These are phyloP conservation scores for Colletotrichum chlorophyti DNA, from an alignment of 2,329 filamentous ascomycete species.

Conservation along the genomic window DNA sequence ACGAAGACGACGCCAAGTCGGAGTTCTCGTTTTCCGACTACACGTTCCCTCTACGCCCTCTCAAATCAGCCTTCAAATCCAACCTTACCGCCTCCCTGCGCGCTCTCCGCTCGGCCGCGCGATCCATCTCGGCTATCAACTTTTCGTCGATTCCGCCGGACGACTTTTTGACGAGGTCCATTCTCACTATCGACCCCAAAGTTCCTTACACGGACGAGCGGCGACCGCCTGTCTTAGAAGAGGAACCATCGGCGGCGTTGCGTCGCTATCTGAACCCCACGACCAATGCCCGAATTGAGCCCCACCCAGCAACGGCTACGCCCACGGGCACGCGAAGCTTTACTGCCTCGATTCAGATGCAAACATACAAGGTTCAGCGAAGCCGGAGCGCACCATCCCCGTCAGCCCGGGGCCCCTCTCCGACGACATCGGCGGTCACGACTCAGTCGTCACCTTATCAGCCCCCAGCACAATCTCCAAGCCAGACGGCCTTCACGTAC, in stretches of 20 bases:
- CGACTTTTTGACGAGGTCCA: constrained; percentile 71
- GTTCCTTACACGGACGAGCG: constrained; percentile 74
- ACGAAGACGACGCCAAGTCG: constrained; percentile 41
- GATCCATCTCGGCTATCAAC: constrained; percentile 68
- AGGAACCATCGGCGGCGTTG: constrained; percentile 70
- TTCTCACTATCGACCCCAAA: constrained; percentile 70
- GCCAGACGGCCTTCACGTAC: constrained; percentile 40
- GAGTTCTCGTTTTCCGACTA: constrained; percentile 38
- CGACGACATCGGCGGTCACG: constrained; percentile 39
- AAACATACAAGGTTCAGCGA: constrained; percentile 69
- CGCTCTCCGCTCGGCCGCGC: constrained; percentile 68
- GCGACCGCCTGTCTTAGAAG: constrained; percentile 66
- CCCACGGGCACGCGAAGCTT: constrained; percentile 47
- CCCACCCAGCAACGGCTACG: constrained; percentile 38
- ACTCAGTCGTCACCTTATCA: constrained; percentile 37
- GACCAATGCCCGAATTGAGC: constrained; percentile 54
- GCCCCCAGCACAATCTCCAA: constrained; percentile 40
- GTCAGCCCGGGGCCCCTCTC: constrained; percentile 39
- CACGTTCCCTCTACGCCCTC: constrained; percentile 51
- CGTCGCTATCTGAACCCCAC: constrained; percentile 73
- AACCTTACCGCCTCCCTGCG: constrained; percentile 72
- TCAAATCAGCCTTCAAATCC: constrained; percentile 69
- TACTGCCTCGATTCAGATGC: constrained; percentile 75
- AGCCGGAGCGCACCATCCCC: constrained; percentile 46
- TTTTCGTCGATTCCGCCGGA: constrained; percentile 70